Evolutionary conservation across 2,329 filamentous ascomycete genomes (phyloP), one percentile per base, ranked within the genome.

Genomic region (Geoglossum cookeanum): DNA sequence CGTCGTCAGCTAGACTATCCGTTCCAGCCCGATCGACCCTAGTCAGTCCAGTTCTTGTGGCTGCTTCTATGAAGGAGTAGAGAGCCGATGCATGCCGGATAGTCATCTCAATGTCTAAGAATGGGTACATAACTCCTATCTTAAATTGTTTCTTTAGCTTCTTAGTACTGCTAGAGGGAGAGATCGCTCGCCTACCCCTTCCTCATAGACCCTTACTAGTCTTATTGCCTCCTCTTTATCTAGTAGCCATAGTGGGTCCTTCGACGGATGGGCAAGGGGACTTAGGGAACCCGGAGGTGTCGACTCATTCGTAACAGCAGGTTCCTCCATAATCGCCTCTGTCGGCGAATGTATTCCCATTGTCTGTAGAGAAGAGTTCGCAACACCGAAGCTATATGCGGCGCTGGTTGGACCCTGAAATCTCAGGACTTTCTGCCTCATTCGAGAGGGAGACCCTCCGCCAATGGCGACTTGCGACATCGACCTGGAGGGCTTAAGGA

Each of bases 61-160:
- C 80, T 33, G 81, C 78, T 62, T 89, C 85, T 65, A 92, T 81
- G 67, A 87, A 92, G 0, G 78, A 75, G 58, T 83, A 83, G 0
- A 95, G 72, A 59, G 77, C 75, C 60, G 78, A 81, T 5, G 83
- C 82, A 66, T 94, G 85, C 4, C 74, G 73, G 42, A 86, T 81
- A 44, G 94, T 73, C 47, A 76, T 76, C 47, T 85, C 79, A 39
- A 94, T 84, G 62, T 87, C 79, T 52, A 94, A 69, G 3, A 95
- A 79, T 0, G 91, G 91, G 67, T 94, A 95, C 87, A 95, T 94
- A 64, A 91, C 79, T 48, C 87, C 87, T 64, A 94, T 83, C 48
- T 52, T n/a, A 7, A 33, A 15, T 30, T 13, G 22, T 52, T 4
- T n/a, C 13, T n/a, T 32, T 17, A 49, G 45, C 17, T 49, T 9